Conservation (phyloP, 495 filamentous ascomycete genomes). For the Tuber melanosporum region DNA sequence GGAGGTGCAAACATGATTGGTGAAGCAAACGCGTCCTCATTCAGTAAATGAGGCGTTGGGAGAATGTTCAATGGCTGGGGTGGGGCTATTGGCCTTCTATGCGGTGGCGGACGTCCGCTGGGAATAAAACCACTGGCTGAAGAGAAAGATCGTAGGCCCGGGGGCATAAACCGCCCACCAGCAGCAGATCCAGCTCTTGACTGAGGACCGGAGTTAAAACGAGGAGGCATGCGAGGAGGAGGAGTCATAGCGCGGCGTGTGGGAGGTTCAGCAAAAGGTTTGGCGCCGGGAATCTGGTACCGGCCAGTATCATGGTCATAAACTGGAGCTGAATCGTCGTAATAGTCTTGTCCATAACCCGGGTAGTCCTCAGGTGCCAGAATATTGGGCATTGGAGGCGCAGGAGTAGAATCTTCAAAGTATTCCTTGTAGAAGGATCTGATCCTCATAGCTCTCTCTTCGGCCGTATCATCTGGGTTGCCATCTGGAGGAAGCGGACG, state of each 20-base stretch:
- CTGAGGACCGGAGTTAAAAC: slow-evolving; percentile 53
- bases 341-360: slow-evolving; percentile 35
- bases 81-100: slow-evolving; percentile 61
- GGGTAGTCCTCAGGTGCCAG: slow-evolving; percentile 25
- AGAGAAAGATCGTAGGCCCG: slow-evolving; percentile 45
- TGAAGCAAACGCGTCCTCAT: slow-evolving; percentile 70
- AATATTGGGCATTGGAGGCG: slow-evolving; percentile 46
- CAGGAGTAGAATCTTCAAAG: slow-evolving; percentile 76
- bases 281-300: slow-evolving; percentile 59
- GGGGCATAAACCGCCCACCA: slow-evolving; percentile 46
- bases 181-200: slow-evolving; percentile 48
- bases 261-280: slow-evolving; percentile 72
- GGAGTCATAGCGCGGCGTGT: slow-evolving; percentile 94
- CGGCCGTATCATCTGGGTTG: slow-evolving; percentile 69
- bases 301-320: slow-evolving; percentile 70
- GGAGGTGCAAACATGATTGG: slow-evolving; percentile 86
- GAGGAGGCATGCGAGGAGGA: slow-evolving; percentile 69
- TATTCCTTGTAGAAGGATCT: slow-evolving; percentile 99
- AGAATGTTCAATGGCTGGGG: slow-evolving; percentile 67
- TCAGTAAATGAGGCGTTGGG: slow-evolving; percentile 79
- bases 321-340: slow-evolving; percentile 49
- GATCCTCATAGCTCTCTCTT: slow-evolving; percentile 90
- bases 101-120: slow-evolving; percentile 45
- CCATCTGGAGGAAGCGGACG: slow-evolving; percentile 84
- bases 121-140: slow-evolving; percentile 39